Base-by-base conservation (phyloP, 225 moss, liverwort and hornwort genomes). In the Pseudisothecium myosuroides region DNA sequence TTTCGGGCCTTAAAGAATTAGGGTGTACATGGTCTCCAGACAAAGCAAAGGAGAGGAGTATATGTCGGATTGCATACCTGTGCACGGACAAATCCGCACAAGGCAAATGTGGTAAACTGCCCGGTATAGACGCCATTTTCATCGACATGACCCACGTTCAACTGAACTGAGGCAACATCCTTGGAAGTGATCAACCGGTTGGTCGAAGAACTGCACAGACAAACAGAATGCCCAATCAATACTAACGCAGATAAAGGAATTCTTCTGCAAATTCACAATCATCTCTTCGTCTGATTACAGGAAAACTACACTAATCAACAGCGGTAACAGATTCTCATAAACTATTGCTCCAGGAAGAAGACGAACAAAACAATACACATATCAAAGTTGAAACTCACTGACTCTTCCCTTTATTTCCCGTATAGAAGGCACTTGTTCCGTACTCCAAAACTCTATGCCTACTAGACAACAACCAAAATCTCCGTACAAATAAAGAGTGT, bases 161-260 rank as follows among this genome's bases (percentile, higher is more conserved):
- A 85, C 77, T 92, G 92, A 45, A 92, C 92, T 27, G 92, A 92
- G 66, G 90, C 64, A 56, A 90, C 89, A 84, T 92, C 92, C 90
- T 92, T 92, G 52, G 92, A 90, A 87, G 92, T 92, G 68, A 92
- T 92, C 92, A 90, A 92, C 92, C 92, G 86, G 63, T 92, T 92
- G 88, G 90, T 92, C 62, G 90, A 92, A 62, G 92, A 90, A 76
- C 92, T 92, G 88, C 68, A 82, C 37, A 41, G 22, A 74, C 37
- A 73, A 83, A 88, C 69, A 87, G 9, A 66, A 76, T 12, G 8
- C 66, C 36, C 83, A 62, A 75, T 88, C 83, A 88, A 55, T 17
- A 65, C 37, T 83, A 12, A 68, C 67, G 17, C 45, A 68, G 43
- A 34, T 37, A n/a, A 81, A 37, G 28, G 10, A 11, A 39, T 43